Conservation (phyloP, 208 protist species). For the Novymonas esmeraldas region DNA sequence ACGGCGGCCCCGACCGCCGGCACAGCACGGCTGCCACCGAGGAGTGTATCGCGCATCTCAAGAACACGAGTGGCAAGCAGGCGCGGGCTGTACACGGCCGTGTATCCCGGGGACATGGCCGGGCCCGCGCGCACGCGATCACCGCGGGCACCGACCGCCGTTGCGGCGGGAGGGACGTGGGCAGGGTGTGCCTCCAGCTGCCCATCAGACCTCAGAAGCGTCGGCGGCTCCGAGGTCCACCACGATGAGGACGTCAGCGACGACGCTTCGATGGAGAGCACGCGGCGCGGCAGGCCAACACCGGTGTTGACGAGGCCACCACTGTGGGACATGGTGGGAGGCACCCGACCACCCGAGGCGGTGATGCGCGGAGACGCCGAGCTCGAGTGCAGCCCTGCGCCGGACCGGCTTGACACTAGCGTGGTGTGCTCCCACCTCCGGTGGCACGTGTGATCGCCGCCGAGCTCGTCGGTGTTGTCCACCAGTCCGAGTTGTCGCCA, state of each 20-base stretch:
- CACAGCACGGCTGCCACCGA: slow-evolving; percentile 15
- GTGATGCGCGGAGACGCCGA: too few relatives aligned
- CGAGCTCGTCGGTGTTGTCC: too few relatives aligned
- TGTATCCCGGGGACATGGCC: slow-evolving; percentile 6
- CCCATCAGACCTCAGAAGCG: neutral
- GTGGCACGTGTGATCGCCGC: too few relatives aligned
- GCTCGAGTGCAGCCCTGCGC: too few relatives aligned
- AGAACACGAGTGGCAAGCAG: slow-evolving; percentile 8
- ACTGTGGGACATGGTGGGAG: too few relatives aligned
- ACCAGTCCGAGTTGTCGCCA: too few relatives aligned
- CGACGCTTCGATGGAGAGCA: neutral
- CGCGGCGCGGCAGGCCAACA: neutral
- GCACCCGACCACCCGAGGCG: neutral
- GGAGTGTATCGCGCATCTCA: slow-evolving; percentile 5
- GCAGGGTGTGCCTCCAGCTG: neutral
- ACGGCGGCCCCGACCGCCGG: slow-evolving; percentile 19
- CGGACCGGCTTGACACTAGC: too few relatives aligned
- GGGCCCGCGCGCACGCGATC: neutral
- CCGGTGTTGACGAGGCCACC: too few relatives aligned
- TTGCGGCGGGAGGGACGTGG: neutral
- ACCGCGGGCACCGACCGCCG: neutral
- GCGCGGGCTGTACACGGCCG: slow-evolving; percentile 15
- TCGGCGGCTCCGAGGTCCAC: neutral
- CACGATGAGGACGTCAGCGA: neutral
- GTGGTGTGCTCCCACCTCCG: too few relatives aligned